Base-by-base conservation (phyloP, 768 basidiomycete genomes). In the Xanthoconium purpureum region DNA sequence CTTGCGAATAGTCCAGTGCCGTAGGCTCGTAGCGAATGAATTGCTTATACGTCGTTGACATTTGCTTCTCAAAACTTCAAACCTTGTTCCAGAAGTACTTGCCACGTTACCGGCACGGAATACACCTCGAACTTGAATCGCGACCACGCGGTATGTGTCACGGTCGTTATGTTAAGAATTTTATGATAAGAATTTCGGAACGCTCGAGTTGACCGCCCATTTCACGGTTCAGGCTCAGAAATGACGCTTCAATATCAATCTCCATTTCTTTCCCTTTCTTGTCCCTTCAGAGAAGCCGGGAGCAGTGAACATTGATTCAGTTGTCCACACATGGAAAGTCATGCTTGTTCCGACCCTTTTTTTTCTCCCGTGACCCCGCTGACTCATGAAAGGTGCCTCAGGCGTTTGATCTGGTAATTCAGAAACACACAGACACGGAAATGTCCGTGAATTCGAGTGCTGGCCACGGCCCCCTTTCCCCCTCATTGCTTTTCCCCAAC, bases 21-120 rank as follows among this genome's bases (percentile, higher is more conserved):
- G 63, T 56, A 56, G 29, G 37, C 30, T 36, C 43, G 45, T 42
- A 63, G 60, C 60, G 56, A 68, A 48, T 68, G 59, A 70, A 68
- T 70, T 66, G 61, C 57, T 64, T 68, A 60, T 57, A 47, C 35
- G 18, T 47, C 47, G 29, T 42, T 36, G 54, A 57, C 50, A 55
- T 45, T 48, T 50, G 43, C 59, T 60, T 42, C 37, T 50, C 52
- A 39, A 50, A 39, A 40, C 38, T 40, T 35, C 49, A 50, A 60
- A 69, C 68, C 65, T 63, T 69, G 65, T 62, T 52, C 54, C 33
- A 59, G 37, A 47, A 9, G 18, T 15, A 14, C 36, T 13, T 46
- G 52, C 40, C 59, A 51, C 39, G n/a, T 28, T 38, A 45, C 8
- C 38, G 35, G 46, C 51, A 38, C 52, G 13, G 46, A 55, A 56